Percentiles rank a stretch among this genome's conserved stretches.
Conservation (phyloP, 2,329 filamentous ascomycete species). For the Aspergillus tanneri region DNA sequence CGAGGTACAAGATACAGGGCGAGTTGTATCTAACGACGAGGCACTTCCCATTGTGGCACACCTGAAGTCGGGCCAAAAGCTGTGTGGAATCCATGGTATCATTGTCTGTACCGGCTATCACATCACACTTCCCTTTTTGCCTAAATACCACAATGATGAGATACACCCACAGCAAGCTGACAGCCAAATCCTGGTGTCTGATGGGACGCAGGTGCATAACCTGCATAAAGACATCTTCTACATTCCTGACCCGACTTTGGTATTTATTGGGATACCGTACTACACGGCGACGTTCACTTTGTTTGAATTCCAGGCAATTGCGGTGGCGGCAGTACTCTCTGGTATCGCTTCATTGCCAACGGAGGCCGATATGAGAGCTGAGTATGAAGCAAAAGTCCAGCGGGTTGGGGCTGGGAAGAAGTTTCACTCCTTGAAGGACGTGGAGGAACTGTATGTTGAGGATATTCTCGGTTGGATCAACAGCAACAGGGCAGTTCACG, state of each 20-base stretch:
- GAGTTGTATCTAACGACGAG: constrained; percentile 18
- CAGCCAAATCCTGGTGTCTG: constrained; percentile 58
- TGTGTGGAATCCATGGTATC: constrained; percentile 60
- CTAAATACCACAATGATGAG: constrained; percentile 50
- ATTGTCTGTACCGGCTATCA: constrained; percentile 70
- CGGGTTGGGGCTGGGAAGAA: constrained; percentile 32
- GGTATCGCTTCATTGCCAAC: constrained; percentile 52
- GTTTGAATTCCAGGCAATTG: constrained; percentile 69
- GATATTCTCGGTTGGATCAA: constrained; percentile 40
- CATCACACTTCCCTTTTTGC: constrained; percentile 64
- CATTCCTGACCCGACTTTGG: constrained; percentile 63
- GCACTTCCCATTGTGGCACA: constrained; percentile 53
- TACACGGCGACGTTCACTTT: constrained; percentile 67
- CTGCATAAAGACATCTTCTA: constrained; percentile 71
- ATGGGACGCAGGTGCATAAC: constrained; percentile 65
- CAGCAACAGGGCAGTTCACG: constrained; percentile 13
- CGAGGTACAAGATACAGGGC: constrained; percentile 20
- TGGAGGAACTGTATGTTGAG: constrained; percentile 36
- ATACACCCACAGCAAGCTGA: constrained; percentile 49
- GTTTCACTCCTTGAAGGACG: constrained; percentile 40
- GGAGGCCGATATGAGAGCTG: constrained; percentile 36
- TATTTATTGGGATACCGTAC: constrained; percentile 65
- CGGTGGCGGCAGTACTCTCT: constrained; percentile 57
- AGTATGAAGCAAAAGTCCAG: constrained; percentile 29
- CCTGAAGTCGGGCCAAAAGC: constrained; percentile 53